Base-by-base conservation (phyloP, 176 grass and related monocot genomes). In the Stipa capillata region DNA sequence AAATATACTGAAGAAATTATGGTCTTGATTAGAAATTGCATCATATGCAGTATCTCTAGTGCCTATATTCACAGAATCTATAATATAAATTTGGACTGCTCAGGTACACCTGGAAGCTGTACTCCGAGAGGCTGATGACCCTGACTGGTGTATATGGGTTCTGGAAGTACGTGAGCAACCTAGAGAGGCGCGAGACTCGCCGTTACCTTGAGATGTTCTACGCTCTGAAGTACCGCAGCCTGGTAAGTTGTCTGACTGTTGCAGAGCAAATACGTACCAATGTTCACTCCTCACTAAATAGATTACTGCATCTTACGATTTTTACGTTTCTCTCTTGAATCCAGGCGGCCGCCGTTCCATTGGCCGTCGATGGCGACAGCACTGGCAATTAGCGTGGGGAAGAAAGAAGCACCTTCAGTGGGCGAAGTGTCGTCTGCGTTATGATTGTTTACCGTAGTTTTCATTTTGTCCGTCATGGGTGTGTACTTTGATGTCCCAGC, bases 101-200 rank as follows among this genome's bases (percentile, higher is more conserved):
- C 59, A 97, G 94, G 86, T 97, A 97, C 85, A 97, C 95, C 56
- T 97, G 95, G 95, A 97, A 97, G 95, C 84, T 97, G 47, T 97
- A 97, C 83, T 94, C 95, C 0, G 95, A 97, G 87, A 97, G 95
- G 87, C 82, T 97, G 83, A 97, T 97, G 95, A 94, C 95, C 54
- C 74, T 97, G 80, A 90, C 95, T 18, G 95, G 92, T 78, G 95
- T 97, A 0, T 97, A 97, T 0, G 95, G 95, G 15, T 97, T 97
- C 79, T 97, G 95, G 95, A 97, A 97, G 82, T 94, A 92, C 7
- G 95, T 97, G 31, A 94, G 79, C 55, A 97, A 97, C 85, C 85
- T 97, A 0, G 95, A 97, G 77, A 94, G 95, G 83, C 91, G 92
- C 0, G 95, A 97, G 87, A 97, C 92, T 23, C 85, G 87, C 12